A percentile compares a stretch with the other conserved stretches of the same genome.
phyloP scores from a whole-genome alignment of 1,284 basidiomycete species.

The Cryptococcus sp. region DNA sequence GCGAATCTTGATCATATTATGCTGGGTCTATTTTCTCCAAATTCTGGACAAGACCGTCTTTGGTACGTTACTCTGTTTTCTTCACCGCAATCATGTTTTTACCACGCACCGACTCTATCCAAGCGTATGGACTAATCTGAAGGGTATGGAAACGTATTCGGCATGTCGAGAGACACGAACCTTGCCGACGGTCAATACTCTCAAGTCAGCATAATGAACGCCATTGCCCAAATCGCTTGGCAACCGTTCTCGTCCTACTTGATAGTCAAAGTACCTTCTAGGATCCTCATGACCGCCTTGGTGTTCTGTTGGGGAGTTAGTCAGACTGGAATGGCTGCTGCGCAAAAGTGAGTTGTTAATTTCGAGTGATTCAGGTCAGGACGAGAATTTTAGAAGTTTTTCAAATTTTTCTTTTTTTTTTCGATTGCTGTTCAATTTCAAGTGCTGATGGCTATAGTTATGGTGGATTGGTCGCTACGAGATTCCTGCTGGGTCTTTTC shows the following conservation, averaged over 20 bases:
- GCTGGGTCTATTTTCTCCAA: slow-evolving; percentile 37
- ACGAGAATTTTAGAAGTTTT: slow-evolving; percentile 12
- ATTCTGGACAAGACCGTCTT: slow-evolving; percentile 32
- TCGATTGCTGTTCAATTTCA: not conserved
- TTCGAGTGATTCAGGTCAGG: not conserved
- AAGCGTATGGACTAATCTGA: slow-evolving; percentile 1
- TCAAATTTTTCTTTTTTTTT: not conserved
- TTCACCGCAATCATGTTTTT: not conserved
- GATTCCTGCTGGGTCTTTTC: slow-evolving; percentile 26
- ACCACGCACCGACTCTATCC: not conserved
- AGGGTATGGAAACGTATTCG: slow-evolving; percentile 38
- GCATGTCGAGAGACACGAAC: slow-evolving; percentile 29
- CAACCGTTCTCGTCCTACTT: slow-evolving; percentile 45
- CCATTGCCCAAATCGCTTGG: slow-evolving; percentile 42
- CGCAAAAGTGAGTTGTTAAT: slow-evolving; percentile 21
- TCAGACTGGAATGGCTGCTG: slow-evolving; percentile 33
- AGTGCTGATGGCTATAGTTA: slow-evolving; percentile 1
- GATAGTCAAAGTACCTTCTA: slow-evolving; percentile 39
- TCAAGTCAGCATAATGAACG: slow-evolving; percentile 33
- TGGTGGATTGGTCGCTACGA: slow-evolving; percentile 1
- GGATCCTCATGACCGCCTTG: slow-evolving; percentile 39
- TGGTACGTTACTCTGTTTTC: slow-evolving; percentile 5
- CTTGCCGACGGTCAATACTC: slow-evolving; percentile 35
- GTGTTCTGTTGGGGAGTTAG: slow-evolving; percentile 37
- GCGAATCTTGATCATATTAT: slow-evolving; percentile 22